Percentiles rank a stretch among this genome's conserved stretches.
phyloP scores from a whole-genome alignment of 2,329 filamentous ascomycete species.

The Celoporthe dispersa region DNA sequence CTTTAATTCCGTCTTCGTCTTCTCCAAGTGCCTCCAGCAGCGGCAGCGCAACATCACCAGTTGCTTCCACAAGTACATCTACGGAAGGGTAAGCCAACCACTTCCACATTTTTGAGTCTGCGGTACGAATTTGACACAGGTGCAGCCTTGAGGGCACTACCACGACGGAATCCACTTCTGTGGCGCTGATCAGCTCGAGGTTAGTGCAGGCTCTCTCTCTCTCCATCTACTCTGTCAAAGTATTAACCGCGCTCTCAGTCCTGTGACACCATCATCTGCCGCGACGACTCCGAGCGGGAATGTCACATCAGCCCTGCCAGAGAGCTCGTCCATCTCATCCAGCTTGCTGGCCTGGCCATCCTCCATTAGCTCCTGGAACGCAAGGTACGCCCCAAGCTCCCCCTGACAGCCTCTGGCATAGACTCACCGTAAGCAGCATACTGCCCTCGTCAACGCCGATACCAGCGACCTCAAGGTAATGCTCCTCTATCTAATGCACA shows the following conservation, averaged over 20 bases:
- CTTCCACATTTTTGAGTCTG: constrained; percentile 8
- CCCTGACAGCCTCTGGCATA: neutral
- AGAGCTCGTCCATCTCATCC: neutral
- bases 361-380: constrained; percentile 12
- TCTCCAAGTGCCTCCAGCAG: neutral
- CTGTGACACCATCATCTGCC: neutral
- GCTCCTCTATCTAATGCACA: neutral
- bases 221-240: too few relatives aligned
- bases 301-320: neutral
- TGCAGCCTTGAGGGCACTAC: constrained; percentile 23
- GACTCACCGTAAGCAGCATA: neutral
- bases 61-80: neutral
- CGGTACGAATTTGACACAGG: constrained; percentile 32
- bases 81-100: constrained; percentile 23
- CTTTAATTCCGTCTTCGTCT: constrained; percentile 8
- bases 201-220: constrained; percentile 1
- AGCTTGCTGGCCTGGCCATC: neutral
- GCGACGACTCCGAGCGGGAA: constrained; percentile 2
- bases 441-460: neutral
- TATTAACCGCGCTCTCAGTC: constrained; percentile 11
- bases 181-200: constrained; percentile 12
- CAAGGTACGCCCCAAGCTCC: constrained; percentile 13
- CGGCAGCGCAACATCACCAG: neutral
- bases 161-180: constrained; percentile 19
- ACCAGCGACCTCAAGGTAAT: constrained; percentile 16